A percentile compares a stretch with the other conserved stretches of the same genome.
Evolutionary conservation across 2,329 filamentous ascomycete genomes (phyloP).

Genomic region (Pestalotiopsis sp.): DNA sequence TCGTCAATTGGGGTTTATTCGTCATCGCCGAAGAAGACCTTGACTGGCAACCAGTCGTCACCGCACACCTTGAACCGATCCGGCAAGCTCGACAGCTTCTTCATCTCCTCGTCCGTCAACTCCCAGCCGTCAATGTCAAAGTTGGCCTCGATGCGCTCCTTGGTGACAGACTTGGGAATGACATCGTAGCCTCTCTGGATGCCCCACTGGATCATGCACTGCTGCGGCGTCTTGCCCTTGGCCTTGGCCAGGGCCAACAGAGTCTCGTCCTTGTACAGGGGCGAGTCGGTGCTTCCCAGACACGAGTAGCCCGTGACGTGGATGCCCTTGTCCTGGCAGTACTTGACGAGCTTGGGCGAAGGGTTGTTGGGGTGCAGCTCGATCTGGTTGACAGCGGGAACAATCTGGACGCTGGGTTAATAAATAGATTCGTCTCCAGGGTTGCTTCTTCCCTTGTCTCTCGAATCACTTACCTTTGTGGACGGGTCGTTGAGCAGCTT

Average conservation of each 20-base stretch:
- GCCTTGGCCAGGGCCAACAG: slow-evolving; percentile 63
- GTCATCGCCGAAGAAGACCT: slow-evolving; percentile 83
- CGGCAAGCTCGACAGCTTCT: slow-evolving; percentile 65
- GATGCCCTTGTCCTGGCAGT: slow-evolving; percentile 73
- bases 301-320: slow-evolving; percentile 76
- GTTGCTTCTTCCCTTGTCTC: not conserved
- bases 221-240: slow-evolving; percentile 71
- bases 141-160: slow-evolving; percentile 74
- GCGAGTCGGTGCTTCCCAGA: slow-evolving; percentile 71
- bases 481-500: slow-evolving; percentile 69
- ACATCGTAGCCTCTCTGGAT: slow-evolving; percentile 80
- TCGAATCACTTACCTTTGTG: slow-evolving; percentile 52
- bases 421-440: not conserved
- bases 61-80: slow-evolving; percentile 83
- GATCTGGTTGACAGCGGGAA: slow-evolving; percentile 77
- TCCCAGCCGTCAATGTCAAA: slow-evolving; percentile 74
- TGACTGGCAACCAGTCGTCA: slow-evolving; percentile 72
- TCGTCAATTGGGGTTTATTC: slow-evolving; percentile 52
- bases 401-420: slow-evolving; percentile 36
- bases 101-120: slow-evolving; percentile 72
- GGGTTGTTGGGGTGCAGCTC: slow-evolving; percentile 82
- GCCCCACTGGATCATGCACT: slow-evolving; percentile 80
- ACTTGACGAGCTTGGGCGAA: slow-evolving; percentile 76
- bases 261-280: slow-evolving; percentile 66
- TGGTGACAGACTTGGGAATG: slow-evolving; percentile 82